Base-by-base conservation (phyloP, 129 eudicot species). In the Rutidosis leptorrhynchoides region DNA sequence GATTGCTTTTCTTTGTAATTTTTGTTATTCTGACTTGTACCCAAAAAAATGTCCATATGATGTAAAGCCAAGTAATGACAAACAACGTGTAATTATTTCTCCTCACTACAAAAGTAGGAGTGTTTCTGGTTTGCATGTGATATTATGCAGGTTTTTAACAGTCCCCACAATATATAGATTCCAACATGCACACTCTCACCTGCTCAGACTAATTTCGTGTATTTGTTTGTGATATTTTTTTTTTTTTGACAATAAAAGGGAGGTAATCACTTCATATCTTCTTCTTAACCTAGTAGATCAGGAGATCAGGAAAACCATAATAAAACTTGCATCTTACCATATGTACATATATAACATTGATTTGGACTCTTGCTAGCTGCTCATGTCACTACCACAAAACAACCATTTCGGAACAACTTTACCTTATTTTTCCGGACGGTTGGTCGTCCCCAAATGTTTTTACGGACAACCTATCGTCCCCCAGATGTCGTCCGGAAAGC, bases 61-160 rank as follows among this genome's bases (percentile, higher is more conserved):
- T 26, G 52, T 51, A 52, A 40, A 67, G 40, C 28, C 64, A 69
- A 55, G 64, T 69, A 17, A 69, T 56, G 72, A 67, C 72, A 67
- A 67, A 67, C 27, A 49, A 51, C 1, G 7, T 19, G 61, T 20
- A 67, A 68, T 68, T 33, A 68, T 40, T 37, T 69, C 40, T 46
- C 70, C 37, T 24, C 70, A 45, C 29, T 54, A 26, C 23, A 30
- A 71, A 71, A 61, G 62, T 49, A 30, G 33, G 46, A 48, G 67
- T 26, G 42, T 51, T 62, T 32, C 33, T 19, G 65, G 59, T 65
- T 74, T 43, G 72, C 78, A 74, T 74, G 78, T 74, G 78, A 74
- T 56, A 23, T 74, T 63, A 58, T 42, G 58, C 78, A 74, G 78
- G 71, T 27, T 40, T 27, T 64, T 46, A 73, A 73, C 71, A 64